These are phyloP conservation scores for Parafenestella ontariensis DNA, from an alignment of 2,329 filamentous ascomycete species.

Conservation along the genomic window DNA sequence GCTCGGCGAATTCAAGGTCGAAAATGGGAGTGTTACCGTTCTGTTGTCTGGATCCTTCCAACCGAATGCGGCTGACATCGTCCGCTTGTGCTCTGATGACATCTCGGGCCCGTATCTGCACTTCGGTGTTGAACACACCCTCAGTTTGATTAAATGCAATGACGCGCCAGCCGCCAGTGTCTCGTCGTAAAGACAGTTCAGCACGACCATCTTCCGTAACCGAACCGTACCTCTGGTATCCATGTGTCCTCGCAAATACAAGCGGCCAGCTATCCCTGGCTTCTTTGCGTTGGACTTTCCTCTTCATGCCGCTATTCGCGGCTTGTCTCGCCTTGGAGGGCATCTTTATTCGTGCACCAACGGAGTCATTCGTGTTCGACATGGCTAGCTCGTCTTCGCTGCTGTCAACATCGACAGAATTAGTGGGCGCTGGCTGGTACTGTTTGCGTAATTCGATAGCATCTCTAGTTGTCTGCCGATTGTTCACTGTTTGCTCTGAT, in stretches of 20 bases:
- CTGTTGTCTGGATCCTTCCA: conserved; percentile 17
- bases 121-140: neutral
- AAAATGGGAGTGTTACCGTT: conserved; percentile 15
- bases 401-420: neutral
- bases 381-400: conserved; percentile 29
- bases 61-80: conserved; percentile 21
- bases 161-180: conserved; percentile 4
- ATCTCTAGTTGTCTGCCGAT: neutral
- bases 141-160: conserved; percentile 1
- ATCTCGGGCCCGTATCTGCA: conserved; percentile 11
- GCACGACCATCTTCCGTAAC: conserved; percentile 1
- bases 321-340: conserved; percentile 5
- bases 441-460: conserved; percentile 16
- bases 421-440: conserved; percentile 13
- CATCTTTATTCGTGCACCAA: neutral
- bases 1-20: conserved; percentile 32
- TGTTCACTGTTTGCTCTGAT: neutral
- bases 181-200: conserved; percentile 2
- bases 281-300: neutral
- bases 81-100: conserved; percentile 25
- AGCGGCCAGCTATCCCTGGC: conserved; percentile 19
- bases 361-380: neutral
- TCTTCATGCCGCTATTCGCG: conserved; percentile 3
- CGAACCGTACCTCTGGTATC: conserved; percentile 2
- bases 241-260: conserved; percentile 23